phyloP scores from a whole-genome alignment of 2,329 filamentous ascomycete species.

The Penicillium freii region DNA sequence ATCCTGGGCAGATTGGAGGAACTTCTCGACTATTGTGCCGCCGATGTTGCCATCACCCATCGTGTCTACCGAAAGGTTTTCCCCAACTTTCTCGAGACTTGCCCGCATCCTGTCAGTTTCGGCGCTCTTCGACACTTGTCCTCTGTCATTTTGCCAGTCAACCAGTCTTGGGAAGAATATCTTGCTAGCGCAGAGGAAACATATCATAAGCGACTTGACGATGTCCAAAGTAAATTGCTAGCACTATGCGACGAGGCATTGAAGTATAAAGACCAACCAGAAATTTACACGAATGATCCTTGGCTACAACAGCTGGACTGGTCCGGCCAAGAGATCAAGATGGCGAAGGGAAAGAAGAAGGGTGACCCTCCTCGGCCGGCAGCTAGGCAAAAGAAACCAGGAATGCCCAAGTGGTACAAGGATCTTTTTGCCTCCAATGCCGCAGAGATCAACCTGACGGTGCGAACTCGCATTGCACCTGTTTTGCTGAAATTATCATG shows the following conservation, averaged over 20 bases:
- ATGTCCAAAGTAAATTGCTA: slow-evolving; percentile 72
- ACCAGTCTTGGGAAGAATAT: slow-evolving; percentile 84
- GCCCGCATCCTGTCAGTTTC: slow-evolving; percentile 96
- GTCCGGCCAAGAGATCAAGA: slow-evolving; percentile 87
- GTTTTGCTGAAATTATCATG: slow-evolving; percentile 79
- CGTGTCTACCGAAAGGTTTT: slow-evolving; percentile 93
- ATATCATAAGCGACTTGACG: slow-evolving; percentile 72
- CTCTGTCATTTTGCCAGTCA: slow-evolving; percentile 85
- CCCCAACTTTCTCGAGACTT: slow-evolving; percentile 81
- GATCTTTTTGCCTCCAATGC: slow-evolving; percentile 73
- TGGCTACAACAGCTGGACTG: slow-evolving; percentile 95
- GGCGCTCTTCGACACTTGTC: slow-evolving; percentile 90
- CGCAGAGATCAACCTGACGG: slow-evolving; percentile 69
- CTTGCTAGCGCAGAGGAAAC: slow-evolving; percentile 79
- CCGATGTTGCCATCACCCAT: slow-evolving; percentile 90
- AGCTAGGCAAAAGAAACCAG: slow-evolving; percentile 85
- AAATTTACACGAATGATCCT: slow-evolving; percentile 73
- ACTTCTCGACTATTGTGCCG: slow-evolving; percentile 89
- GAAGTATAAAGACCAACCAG: slow-evolving; percentile 65
- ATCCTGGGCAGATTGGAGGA: slow-evolving; percentile 72
- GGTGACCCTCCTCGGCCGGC: slow-evolving; percentile 72
- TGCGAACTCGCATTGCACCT: slow-evolving; percentile 83
- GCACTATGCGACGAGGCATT: slow-evolving; percentile 74
- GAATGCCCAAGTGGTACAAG: slow-evolving; percentile 95
- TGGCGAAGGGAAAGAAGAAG: slow-evolving; percentile 90